A percentile compares a stretch with the other conserved stretches of the same genome.
Evolutionary conservation across 805 yeast genomes (phyloP).

Genomic region (Zygosaccharomyces pseudorouxii): DNA sequence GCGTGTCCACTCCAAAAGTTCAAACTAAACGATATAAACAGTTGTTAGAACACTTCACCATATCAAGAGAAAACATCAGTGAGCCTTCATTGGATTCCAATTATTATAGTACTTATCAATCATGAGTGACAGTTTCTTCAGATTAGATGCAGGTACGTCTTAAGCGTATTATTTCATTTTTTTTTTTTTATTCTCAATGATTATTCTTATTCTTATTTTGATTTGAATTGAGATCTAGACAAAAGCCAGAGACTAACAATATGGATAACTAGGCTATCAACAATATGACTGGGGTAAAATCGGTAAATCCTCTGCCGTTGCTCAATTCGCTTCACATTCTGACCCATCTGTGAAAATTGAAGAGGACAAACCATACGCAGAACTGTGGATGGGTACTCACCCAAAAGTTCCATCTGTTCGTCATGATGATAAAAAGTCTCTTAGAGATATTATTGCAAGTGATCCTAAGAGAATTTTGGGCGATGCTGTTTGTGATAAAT

Average conservation of each 20-base stretch:
- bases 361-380: conserved; percentile 86
- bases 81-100: neutral
- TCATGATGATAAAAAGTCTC: conserved; percentile 49
- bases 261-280: conserved; percentile 50
- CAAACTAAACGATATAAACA: neutral
- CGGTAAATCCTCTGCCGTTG: conserved; percentile 83
- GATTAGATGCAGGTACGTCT: conserved; percentile 39
- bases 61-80: neutral
- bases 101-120: neutral
- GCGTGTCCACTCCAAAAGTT: neutral
- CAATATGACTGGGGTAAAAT: conserved; percentile 86
- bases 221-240: neutral
- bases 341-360: conserved; percentile 59
- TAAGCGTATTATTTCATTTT: neutral
- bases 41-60: neutral
- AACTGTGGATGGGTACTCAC: conserved; percentile 99
- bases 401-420: conserved; percentile 79
- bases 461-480: conserved; percentile 61
- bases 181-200: neutral
- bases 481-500: conserved; percentile 52
- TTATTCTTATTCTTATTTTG: neutral
- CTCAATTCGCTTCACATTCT: conserved; percentile 72
- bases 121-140: conserved; percentile 37
- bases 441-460: conserved; percentile 61
- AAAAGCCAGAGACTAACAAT: conserved; percentile 7